Conservation (phyloP, 768 basidiomycete species). For the Trametes villosa region DNA sequence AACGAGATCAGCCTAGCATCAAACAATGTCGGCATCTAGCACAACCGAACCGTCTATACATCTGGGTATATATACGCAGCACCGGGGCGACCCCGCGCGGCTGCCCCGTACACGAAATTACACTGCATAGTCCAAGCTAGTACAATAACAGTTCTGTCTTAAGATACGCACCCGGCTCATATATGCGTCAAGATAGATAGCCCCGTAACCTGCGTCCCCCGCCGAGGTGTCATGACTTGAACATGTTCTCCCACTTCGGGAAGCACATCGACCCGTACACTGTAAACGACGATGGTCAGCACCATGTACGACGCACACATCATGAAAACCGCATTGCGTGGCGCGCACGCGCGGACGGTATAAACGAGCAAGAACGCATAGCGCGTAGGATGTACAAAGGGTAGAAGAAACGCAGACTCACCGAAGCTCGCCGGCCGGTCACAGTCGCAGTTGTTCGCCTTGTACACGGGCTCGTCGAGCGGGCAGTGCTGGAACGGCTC, state of each 20-base stretch:
- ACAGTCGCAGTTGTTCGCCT: not conserved
- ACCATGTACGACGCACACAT: too few species aligned
- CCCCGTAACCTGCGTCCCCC: not conserved
- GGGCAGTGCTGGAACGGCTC: conserved; percentile 60
- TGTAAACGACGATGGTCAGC: not conserved
- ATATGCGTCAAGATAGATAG: not conserved
- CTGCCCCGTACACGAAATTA: not conserved
- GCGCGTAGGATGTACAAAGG: too few species aligned
- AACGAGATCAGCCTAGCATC: too few species aligned
- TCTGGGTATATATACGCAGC: not conserved
- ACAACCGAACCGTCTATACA: too few species aligned
- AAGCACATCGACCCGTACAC: not conserved
- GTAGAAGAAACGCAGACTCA: too few species aligned
- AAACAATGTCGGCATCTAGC: too few species aligned
- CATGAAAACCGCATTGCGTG: too few species aligned
- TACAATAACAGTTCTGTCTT: not conserved
- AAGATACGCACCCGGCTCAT: not conserved
- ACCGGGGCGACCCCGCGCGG: not conserved
- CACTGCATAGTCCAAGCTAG: not conserved
- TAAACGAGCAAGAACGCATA: too few species aligned
- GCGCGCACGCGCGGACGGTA: too few species aligned
- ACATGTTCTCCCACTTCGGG: not conserved
- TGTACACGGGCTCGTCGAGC: conserved; percentile 38
- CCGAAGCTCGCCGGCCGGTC: not conserved
- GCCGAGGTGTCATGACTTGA: not conserved